Base-by-base conservation (phyloP, 176 grass and related monocot species). In the Rhynchospora pubera region DNA sequence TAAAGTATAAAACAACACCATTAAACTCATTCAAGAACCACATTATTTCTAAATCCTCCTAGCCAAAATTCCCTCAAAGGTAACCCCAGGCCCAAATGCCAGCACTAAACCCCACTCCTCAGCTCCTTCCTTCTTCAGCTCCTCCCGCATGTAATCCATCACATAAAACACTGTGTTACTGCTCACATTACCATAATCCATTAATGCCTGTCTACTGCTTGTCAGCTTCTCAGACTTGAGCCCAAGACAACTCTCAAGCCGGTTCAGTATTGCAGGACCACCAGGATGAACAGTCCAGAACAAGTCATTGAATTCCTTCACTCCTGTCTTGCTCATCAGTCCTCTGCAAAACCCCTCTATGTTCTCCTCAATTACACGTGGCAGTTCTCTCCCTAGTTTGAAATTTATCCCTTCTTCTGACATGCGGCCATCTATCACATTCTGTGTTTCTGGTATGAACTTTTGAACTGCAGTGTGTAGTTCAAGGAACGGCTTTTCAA, bases 141-240 rank as follows among this genome's bases (percentile, higher is more conserved):
- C 93, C 71, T 97, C 93, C 81, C 91, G 89, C 85, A 89, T 86
- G 59, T 93, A 91, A 71, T 93, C 89, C 89, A 93, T 63, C 32
- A 97, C 93, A 91, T 97, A 97, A 64, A 97, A 93, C 45, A 97
- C 85, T 7, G 91, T 97, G 70, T 93, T 97, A 83, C 91, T 93
- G 79, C 91, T 97, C 63, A 87, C 93, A 43, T 97, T 97, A 19
- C 91, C 93, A 60, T 91, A 97, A 82, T 97, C 92, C 87, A 85
- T 89, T 48, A 93, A 81, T 16, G 91, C 88, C 79, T 86, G 85
- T 69, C 91, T 89, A 64, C 93, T 93, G 57, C 90, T 87, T 57
- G 81, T 84, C 85, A 97, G 87, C 79, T 93, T 97, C 77, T 91
- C 93, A 71, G 88, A 84, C 11, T 90, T 77, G 65, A 97, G 86